Evolutionary conservation across 2,329 filamentous ascomycete genomes (phyloP).

Genomic region (Escovopsis sp.): DNA sequence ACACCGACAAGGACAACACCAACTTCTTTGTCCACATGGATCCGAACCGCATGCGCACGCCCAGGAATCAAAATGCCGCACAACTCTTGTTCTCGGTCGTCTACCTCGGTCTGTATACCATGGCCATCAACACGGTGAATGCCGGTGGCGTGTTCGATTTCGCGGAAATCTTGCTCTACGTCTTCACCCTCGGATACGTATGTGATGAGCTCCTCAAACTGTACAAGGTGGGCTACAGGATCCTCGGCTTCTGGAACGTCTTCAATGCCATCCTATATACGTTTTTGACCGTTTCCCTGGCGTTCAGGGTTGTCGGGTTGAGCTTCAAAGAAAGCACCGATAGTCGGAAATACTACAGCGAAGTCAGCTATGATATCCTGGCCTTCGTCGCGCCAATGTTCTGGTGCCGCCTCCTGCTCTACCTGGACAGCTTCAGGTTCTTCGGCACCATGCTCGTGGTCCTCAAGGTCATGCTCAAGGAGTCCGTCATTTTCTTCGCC

Average conservation of each 20-base stretch:
- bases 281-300: constrained; percentile 63
- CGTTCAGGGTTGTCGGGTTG: constrained; percentile 66
- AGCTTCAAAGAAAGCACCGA: constrained; percentile 35
- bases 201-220: constrained; percentile 80
- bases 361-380: constrained; percentile 82
- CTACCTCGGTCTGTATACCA: constrained; percentile 75
- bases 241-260: constrained; percentile 92
- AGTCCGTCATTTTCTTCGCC: constrained; percentile 92
- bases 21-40: constrained; percentile 73
- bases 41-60: constrained; percentile 85
- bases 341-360: constrained; percentile 50
- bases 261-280: constrained; percentile 80
- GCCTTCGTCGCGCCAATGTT: constrained; percentile 94
- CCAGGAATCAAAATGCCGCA: constrained; percentile 80
- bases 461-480: constrained; percentile 87
- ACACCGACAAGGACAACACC: constrained; percentile 65
- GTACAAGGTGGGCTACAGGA: constrained; percentile 85
- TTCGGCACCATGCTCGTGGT: constrained; percentile 98
- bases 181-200: constrained; percentile 84
- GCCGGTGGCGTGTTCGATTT: constrained; percentile 67
- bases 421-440: constrained; percentile 86
- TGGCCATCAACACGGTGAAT: constrained; percentile 90
- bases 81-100: constrained; percentile 74
- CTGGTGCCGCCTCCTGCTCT: constrained; percentile 83
- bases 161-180: constrained; percentile 71